Base-by-base conservation (phyloP, 805 yeast genomes). In the Nakazawaea laoshanensis region DNA sequence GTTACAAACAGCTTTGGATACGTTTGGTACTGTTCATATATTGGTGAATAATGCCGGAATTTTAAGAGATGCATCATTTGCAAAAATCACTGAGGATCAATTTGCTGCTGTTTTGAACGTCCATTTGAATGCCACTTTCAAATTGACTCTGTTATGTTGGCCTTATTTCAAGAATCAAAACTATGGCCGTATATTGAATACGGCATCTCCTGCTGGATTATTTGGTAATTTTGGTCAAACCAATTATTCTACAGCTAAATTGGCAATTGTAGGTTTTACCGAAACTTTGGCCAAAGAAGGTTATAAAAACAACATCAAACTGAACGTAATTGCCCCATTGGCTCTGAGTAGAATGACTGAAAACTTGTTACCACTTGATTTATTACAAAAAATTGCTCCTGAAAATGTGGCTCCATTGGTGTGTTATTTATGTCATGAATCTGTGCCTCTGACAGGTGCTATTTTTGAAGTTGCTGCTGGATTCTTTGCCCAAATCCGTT, bases 271-370 rank as follows among this genome's bases (percentile, higher is more conserved):
- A 36, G 97, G 96, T 8, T 74, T 89, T 47, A 81, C 94, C 29
- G 96, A 89, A 59, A 87, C 96, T 7, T 71, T 88, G 50, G 95
- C 96, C 17, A 88, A 86, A 61, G 98, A 89, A 61, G 98, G 98
- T 44, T 71, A 56, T 33, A 84, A 70, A 52, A 74, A 82, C 63
- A 86, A 87, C 61, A 89, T 89, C 52, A 63, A 65, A 41, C 85
- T 82, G 30, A 89, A 89, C 55, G 76, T 78, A 22, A 87, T 89
- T 62, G 96, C 95, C 4, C 96, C 97, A 16, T 69, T 89, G 43
- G 97, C 97, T 15, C 83, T 88, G 50, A 84, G 95, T 21, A 77
- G 96, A 65, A 88, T 89, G 96, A 89, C 97, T 16, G 96, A 87
- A 62, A 72, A 77, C 19, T 71, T 89, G 32, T 63, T 89, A 46